Evolutionary conservation across 2,329 filamentous ascomycete genomes (phyloP).

Genomic region (Fusarium verrucosum): DNA sequence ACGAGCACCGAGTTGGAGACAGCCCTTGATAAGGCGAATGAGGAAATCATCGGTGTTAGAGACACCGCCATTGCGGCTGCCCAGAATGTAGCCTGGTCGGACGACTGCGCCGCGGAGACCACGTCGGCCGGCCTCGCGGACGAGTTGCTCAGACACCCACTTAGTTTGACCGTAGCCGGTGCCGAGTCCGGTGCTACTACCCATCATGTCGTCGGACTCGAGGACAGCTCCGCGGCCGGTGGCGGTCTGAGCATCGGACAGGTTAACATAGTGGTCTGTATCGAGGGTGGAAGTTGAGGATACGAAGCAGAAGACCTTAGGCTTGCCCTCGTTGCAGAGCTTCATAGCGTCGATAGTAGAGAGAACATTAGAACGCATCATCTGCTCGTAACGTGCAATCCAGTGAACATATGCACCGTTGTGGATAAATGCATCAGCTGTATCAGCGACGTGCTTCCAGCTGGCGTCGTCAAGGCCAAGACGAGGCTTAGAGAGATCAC

Average conservation of each 20-base stretch:
- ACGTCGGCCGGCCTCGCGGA: not conserved
- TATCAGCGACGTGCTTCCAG: not conserved
- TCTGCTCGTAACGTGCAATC: not conserved
- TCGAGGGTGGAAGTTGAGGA: not conserved
- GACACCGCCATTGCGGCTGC: not conserved
- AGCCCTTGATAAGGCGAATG: not conserved
- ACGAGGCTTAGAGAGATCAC: slow-evolving; percentile 65
- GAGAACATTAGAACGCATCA: not conserved
- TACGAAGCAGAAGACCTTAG: slow-evolving; percentile 1
- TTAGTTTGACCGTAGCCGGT: slow-evolving; percentile 3
- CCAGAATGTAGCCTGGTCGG: slow-evolving; percentile 2
- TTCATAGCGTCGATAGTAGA: not conserved
- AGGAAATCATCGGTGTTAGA: not conserved
- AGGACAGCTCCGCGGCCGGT: not conserved
- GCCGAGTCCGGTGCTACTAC: not conserved
- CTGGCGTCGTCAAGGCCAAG: not conserved
- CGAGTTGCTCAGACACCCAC: slow-evolving; percentile 2
- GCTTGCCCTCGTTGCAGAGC: slow-evolving; percentile 1
- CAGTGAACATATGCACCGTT: not conserved
- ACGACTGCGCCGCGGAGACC: not conserved
- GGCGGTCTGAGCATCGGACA: not conserved
- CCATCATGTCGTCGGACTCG: not conserved
- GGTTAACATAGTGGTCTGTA: slow-evolving; percentile 1
- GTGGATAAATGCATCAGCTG: not conserved
- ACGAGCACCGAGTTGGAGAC: not conserved